Percentiles rank a stretch among this genome's conserved stretches.
These are phyloP conservation scores for Cladobotryum mycophilum DNA, from an alignment of 2,329 filamentous ascomycete species.

Conservation along the genomic window DNA sequence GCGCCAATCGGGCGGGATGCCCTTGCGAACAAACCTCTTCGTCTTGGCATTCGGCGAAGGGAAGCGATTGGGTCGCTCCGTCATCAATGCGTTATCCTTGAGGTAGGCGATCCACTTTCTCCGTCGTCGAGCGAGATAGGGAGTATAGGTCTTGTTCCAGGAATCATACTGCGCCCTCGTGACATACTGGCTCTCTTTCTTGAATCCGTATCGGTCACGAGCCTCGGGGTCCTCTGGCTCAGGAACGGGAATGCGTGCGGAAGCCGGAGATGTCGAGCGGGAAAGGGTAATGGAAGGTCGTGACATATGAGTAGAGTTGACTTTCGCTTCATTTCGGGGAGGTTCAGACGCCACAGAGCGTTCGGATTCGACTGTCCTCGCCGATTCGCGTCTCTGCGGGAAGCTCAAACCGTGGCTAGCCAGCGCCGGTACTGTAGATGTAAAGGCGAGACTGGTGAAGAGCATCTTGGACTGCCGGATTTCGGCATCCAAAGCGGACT, in stretches of 20 bases:
- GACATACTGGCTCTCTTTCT: conserved; percentile 77
- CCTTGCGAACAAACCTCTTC: conserved; percentile 86
- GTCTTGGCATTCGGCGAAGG: conserved; percentile 75
- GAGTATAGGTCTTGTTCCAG: conserved; percentile 71
- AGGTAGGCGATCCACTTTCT: conserved; percentile 79
- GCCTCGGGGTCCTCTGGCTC: conserved; percentile 42
- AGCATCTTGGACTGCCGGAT: conserved; percentile 36
- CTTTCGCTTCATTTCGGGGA: conserved; percentile 9
- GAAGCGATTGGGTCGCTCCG: conserved; percentile 66
- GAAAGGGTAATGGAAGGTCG: conserved; percentile 10
- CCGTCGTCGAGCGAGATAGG: conserved; percentile 66
- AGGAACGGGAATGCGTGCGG: conserved; percentile 22
- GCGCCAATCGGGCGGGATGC: conserved; percentile 87
- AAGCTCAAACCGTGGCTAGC: conserved; percentile 22
- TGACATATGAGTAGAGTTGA: conserved; percentile 7
- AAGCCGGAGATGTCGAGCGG: conserved; percentile 16
- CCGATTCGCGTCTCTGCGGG: conserved; percentile 44
- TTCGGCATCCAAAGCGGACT: conserved; percentile 30
- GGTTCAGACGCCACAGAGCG: conserved; percentile 22
- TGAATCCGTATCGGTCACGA: conserved; percentile 86
- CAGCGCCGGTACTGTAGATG: conserved; percentile 34
- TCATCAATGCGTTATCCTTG: conserved; percentile 68
- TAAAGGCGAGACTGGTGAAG: conserved; percentile 33
- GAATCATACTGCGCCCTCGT: conserved; percentile 70
- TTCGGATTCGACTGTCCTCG: conserved; percentile 39